These are phyloP conservation scores for Microascus cirrosus DNA, from an alignment of 2,329 filamentous ascomycete genomes.

Conservation along the genomic window DNA sequence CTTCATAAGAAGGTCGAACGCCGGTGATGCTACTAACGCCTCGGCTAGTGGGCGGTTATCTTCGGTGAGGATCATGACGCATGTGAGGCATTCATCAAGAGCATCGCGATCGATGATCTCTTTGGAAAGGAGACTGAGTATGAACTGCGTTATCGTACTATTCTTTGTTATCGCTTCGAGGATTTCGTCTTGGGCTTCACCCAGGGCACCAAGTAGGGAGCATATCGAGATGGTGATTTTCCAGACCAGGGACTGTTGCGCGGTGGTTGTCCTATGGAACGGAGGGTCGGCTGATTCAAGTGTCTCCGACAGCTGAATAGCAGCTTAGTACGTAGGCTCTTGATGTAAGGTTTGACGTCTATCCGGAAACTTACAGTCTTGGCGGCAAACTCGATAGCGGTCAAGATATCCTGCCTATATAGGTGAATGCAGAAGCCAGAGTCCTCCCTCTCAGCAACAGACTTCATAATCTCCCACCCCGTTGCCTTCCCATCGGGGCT, in stretches of 20 bases:
- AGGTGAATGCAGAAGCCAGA: slow-evolving; percentile 56
- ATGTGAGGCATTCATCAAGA: slow-evolving; percentile 28
- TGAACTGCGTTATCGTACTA: slow-evolving; percentile 35
- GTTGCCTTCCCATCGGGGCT: slow-evolving; percentile 52
- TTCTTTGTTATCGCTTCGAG: slow-evolving; percentile 40
- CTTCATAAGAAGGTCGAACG: slow-evolving; percentile 36
- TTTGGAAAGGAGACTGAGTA: slow-evolving; percentile 39
- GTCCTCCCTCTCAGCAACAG: slow-evolving; percentile 52
- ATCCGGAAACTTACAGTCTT: slow-evolving; percentile 31
- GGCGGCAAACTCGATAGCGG: slow-evolving; percentile 45
- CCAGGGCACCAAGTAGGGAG: slow-evolving; percentile 39
- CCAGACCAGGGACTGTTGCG: slow-evolving; percentile 42
- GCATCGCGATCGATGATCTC: slow-evolving; percentile 26
- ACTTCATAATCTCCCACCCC: slow-evolving; percentile 56
- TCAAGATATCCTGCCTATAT: slow-evolving; percentile 49
- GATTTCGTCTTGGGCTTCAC: slow-evolving; percentile 50
- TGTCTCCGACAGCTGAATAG: slow-evolving; percentile 27
- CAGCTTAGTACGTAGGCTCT: not conserved
- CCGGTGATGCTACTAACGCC: slow-evolving; percentile 38
- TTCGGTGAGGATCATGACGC: slow-evolving; percentile 47
- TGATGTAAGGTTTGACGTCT: not conserved
- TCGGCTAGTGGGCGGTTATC: slow-evolving; percentile 44
- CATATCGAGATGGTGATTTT: slow-evolving; percentile 42
- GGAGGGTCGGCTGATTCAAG: slow-evolving; percentile 25
- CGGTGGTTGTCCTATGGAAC: slow-evolving; percentile 37